Evolutionary conservation across 768 basidiomycete species (phyloP).

Genomic region (Lentinula edodes): DNA sequence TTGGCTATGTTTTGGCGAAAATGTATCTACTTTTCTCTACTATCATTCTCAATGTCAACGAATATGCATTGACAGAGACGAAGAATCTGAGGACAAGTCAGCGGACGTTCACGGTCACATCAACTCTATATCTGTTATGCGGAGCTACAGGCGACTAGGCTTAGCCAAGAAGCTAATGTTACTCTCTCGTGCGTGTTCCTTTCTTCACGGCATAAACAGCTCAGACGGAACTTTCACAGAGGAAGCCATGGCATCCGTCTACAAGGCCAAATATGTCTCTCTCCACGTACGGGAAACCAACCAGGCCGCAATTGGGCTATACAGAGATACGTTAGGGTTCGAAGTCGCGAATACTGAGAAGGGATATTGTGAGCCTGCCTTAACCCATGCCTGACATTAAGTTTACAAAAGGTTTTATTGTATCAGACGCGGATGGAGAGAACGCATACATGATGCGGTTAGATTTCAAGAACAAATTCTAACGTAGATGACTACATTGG

Average conservation of each 20-base stretch:
- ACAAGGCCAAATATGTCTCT: constrained; percentile 78
- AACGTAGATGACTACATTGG: neutral
- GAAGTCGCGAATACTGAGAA: constrained; percentile 81
- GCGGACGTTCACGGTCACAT: constrained; percentile 82
- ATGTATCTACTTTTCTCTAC: constrained; percentile 51
- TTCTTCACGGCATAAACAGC: neutral
- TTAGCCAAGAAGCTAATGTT: constrained; percentile 93
- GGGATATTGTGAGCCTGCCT: constrained; percentile 71
- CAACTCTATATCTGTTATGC: constrained; percentile 92
- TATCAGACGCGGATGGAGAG: constrained; percentile 79
- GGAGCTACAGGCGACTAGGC: constrained; percentile 87
- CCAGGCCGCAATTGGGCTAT: constrained; percentile 82
- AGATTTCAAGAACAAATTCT: constrained; percentile 25
- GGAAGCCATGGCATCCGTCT: constrained; percentile 87
- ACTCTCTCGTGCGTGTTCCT: constrained; percentile 66
- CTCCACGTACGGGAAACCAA: constrained; percentile 96
- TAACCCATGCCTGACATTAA: too few species aligned
- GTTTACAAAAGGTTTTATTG: neutral
- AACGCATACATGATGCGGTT: constrained; percentile 83
- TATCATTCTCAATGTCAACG: neutral
- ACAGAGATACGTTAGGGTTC: constrained; percentile 88
- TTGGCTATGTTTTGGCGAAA: constrained; percentile 94
- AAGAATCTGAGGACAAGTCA: constrained; percentile 44
- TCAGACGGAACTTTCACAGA: constrained; percentile 39
- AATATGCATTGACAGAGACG: constrained; percentile 21